A percentile compares a stretch with the other conserved stretches of the same genome.
Evolutionary conservation across 2,329 filamentous ascomycete species (phyloP).

Genomic region (Paramyrothecium sp.): DNA sequence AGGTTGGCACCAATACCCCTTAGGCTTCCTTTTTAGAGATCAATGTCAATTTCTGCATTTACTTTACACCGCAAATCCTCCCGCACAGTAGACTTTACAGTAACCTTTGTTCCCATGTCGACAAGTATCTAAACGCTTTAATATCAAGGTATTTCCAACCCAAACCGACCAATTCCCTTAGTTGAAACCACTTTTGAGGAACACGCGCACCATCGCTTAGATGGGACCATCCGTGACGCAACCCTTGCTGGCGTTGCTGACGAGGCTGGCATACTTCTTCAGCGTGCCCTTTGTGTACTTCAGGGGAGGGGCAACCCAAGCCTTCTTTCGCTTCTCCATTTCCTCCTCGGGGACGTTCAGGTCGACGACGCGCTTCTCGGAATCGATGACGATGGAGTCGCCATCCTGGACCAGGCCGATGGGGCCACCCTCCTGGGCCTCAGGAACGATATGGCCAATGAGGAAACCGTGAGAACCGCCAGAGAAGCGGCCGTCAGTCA

Average conservation of each 20-base stretch:
- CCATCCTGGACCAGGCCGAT: constrained; percentile 82
- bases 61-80: no score
- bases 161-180: constrained; percentile 11
- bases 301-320: constrained; percentile 61
- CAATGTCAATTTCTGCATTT: no score
- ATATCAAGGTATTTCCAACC: constrained; percentile 16
- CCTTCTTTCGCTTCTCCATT: constrained; percentile 53
- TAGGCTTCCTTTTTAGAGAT: no score
- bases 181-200: constrained; percentile 9
- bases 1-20: no score
- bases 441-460: constrained; percentile 84
- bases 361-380: constrained; percentile 69
- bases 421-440: constrained; percentile 81
- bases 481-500: constrained; percentile 75
- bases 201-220: constrained; percentile 7
- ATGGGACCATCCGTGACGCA: constrained; percentile 52
- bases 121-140: not conserved
- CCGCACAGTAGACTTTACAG: no score
- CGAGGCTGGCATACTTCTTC: constrained; percentile 65
- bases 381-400: constrained; percentile 79
- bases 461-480: constrained; percentile 85
- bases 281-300: constrained; percentile 64
- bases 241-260: constrained; percentile 58
- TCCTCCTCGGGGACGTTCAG: constrained; percentile 66
- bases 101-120: no score